phyloP scores from a whole-genome alignment of 352 stramenopile species.

The Phytophthora europaea region DNA sequence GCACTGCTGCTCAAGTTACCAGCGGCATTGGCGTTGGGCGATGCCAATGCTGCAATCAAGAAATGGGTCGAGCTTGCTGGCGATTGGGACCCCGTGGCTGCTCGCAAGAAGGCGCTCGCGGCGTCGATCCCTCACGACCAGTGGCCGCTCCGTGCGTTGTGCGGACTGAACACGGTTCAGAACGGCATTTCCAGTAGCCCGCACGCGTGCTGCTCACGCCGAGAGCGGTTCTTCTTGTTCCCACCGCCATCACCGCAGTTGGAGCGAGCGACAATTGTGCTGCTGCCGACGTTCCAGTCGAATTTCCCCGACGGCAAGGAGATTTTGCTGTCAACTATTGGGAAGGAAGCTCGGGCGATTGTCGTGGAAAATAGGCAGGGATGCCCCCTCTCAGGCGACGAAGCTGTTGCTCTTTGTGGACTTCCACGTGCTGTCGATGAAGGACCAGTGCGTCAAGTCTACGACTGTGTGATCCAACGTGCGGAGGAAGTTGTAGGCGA shows the following conservation, averaged over 20 bases:
- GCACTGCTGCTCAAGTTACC: slow-evolving; percentile 66
- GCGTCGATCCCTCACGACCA: slow-evolving; percentile 47
- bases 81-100: slow-evolving; percentile 53
- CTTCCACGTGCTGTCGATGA: slow-evolving; percentile 9
- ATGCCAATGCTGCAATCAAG: slow-evolving; percentile 38
- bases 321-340: slow-evolving; percentile 43
- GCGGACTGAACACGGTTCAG: slow-evolving; percentile 63
- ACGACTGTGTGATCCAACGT: slow-evolving; percentile 21
- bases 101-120: slow-evolving; percentile 54
- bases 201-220: slow-evolving; percentile 54
- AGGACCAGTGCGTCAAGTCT: slow-evolving; percentile 14
- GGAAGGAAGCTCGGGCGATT: slow-evolving; percentile 28
- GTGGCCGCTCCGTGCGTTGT: slow-evolving; percentile 78
- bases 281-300: slow-evolving; percentile 51
- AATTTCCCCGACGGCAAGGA: slow-evolving; percentile 36
- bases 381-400: slow-evolving; percentile 11
- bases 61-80: slow-evolving; percentile 63
- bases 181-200: slow-evolving; percentile 81
- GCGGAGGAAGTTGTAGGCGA: slow-evolving; percentile 12
- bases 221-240: slow-evolving; percentile 81
- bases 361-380: slow-evolving; percentile 30
- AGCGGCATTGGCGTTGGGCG: slow-evolving; percentile 11
- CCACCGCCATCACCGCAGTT: slow-evolving; percentile 26
- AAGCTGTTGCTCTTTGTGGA: slow-evolving; percentile 34
- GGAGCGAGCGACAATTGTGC: slow-evolving; percentile 47